Evolutionary conservation across 2,329 filamentous ascomycete genomes (phyloP).

Genomic region (Orbilia blumenaviensis): DNA sequence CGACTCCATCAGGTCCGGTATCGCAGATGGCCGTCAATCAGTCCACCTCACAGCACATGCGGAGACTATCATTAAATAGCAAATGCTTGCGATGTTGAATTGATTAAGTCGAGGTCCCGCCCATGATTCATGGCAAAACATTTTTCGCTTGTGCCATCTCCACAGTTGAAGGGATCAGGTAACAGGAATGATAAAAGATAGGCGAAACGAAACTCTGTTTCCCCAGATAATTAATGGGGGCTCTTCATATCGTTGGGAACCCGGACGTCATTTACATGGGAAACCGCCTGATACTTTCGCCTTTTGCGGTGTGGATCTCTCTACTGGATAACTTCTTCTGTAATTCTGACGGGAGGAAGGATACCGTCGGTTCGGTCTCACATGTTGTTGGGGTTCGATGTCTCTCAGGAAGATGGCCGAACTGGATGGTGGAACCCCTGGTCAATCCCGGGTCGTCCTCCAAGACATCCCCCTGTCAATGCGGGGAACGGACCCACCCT

Average conservation of each 20-base stretch:
- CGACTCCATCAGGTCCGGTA: conserved; percentile 5
- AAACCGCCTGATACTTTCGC: neutral
- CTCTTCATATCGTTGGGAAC: neutral
- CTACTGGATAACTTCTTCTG: neutral
- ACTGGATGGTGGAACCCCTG: conserved; percentile 5
- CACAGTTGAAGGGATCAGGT: conserved; percentile 14
- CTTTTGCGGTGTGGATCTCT: conserved; percentile 27
- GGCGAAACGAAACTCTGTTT: conserved; percentile 38
- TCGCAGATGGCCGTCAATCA: conserved; percentile 22
- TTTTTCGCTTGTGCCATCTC: conserved; percentile 5
- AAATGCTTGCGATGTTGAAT: neutral
- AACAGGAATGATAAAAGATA: conserved; percentile 5
- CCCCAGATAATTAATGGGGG: conserved; percentile 8
- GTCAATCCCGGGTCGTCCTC: neutral
- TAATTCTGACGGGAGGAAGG: neutral
- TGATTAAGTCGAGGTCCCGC: neutral
- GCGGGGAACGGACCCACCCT: conserved; percentile 33
- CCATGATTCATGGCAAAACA: neutral
- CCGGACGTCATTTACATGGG: conserved; percentile 22
- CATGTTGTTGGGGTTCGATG: conserved; percentile 36
- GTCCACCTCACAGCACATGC: conserved; percentile 25
- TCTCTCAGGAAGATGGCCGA: conserved; percentile 32
- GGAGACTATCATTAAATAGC: conserved; percentile 38
- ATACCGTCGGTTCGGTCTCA: conserved; percentile 48
- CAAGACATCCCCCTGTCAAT: conserved; percentile 29